Conservation (phyloP, 441 rosid species). For the Gossypium davidsonii region DNA sequence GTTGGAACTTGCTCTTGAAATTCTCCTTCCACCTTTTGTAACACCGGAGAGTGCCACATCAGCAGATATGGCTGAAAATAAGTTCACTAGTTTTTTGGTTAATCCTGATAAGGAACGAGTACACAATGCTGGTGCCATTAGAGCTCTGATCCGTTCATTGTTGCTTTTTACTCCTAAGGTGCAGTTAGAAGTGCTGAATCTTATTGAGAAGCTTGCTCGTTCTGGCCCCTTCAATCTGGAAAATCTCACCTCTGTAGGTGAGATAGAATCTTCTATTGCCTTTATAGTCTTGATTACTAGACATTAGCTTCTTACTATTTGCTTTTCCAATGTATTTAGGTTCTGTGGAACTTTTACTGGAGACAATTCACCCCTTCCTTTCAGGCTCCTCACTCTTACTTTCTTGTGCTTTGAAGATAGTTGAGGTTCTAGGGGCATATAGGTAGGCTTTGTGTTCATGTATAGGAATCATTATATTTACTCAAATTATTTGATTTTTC, state of each 20-base stretch:
- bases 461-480: slow-evolving; percentile 9
- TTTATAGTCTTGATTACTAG: slow-evolving; percentile 2
- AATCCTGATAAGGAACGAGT: slow-evolving; percentile 82
- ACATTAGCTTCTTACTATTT: slow-evolving; percentile 21
- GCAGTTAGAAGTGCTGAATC: slow-evolving; percentile 84
- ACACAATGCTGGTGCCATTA: slow-evolving; percentile 85
- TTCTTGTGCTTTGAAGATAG: slow-evolving; percentile 81
- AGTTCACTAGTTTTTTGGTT: slow-evolving; percentile 42
- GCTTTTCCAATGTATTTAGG: slow-evolving; percentile 37
- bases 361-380: slow-evolving; percentile 86
- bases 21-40: slow-evolving; percentile 82
- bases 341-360: slow-evolving; percentile 95
- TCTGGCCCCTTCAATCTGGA: slow-evolving; percentile 95
- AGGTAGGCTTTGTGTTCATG: slow-evolving; percentile 42
- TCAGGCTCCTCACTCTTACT: slow-evolving; percentile 77
- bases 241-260: slow-evolving; percentile 92
- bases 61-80: slow-evolving; percentile 44
- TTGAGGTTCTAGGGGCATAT: slow-evolving; percentile 98
- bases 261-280: slow-evolving; percentile 24
- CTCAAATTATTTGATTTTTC: slow-evolving; percentile 14
- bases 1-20: slow-evolving; percentile 94
- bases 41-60: slow-evolving; percentile 47
- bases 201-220: slow-evolving; percentile 82
- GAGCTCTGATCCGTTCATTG: slow-evolving; percentile 81
- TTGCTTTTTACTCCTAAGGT: slow-evolving; percentile 93